Evolutionary conservation across 345 rosid genomes (phyloP).

Genomic region (Bruguiera sexangula): DNA sequence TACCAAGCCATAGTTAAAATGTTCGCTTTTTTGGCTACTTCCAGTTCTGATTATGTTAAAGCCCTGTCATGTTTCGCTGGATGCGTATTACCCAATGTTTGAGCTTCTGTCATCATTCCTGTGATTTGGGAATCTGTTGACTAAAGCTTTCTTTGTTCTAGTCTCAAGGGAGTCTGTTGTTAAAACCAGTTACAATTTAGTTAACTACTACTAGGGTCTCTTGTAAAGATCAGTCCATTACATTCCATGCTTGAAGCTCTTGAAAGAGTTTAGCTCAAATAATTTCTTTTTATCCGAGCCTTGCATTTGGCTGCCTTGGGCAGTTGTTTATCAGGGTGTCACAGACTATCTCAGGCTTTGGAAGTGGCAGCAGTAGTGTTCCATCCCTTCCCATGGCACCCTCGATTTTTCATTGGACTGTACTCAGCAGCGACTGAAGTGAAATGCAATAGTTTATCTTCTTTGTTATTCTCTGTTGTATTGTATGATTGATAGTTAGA

Average conservation of each 20-base stretch:
- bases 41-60: slow-evolving; percentile 1
- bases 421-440: background rate
- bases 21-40: slow-evolving; percentile 28
- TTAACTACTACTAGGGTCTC: slow-evolving; percentile 20
- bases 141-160: slow-evolving; percentile 21
- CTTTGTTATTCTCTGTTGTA: slow-evolving; percentile 20
- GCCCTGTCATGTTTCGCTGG: slow-evolving; percentile 29
- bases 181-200: slow-evolving; percentile 7
- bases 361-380: slow-evolving; percentile 21
- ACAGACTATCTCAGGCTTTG: slow-evolving; percentile 19
- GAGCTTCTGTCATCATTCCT: slow-evolving; percentile 23
- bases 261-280: slow-evolving; percentile 9
- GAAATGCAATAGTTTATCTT: slow-evolving; percentile 5
- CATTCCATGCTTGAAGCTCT: background rate
- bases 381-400: slow-evolving; percentile 15
- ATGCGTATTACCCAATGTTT: slow-evolving; percentile 22
- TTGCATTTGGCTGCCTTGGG: slow-evolving; percentile 22
- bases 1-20: slow-evolving; percentile 36
- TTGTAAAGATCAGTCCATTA: background rate
- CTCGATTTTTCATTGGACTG: slow-evolving; percentile 17
- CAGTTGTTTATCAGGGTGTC: slow-evolving; percentile 21
- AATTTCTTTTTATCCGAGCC: no score
- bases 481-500: no score
- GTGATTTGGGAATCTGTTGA: slow-evolving; percentile 2
- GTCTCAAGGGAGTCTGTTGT: slow-evolving; percentile 25